Conservation (phyloP, 192 early-diverging fungal species). For the Piromyces sp. region DNA sequence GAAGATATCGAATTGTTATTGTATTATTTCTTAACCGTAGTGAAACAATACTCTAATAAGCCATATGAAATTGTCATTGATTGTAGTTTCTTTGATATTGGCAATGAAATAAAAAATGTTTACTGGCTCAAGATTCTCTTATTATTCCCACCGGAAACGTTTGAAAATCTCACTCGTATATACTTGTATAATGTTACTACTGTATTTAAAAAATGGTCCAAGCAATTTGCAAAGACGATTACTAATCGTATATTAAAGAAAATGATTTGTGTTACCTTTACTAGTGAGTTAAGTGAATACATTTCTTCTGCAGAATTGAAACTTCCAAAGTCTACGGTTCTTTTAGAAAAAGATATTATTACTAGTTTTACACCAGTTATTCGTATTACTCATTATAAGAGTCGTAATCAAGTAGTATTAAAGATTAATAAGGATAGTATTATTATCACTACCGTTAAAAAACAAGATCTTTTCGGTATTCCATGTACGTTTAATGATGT, state of each 20-base stretch:
- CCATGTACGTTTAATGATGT: constrained; percentile 67
- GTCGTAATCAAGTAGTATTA: constrained; percentile 55
- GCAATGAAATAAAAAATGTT: constrained; percentile 60
- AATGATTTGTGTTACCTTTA: constrained; percentile 46
- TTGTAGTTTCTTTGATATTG: constrained; percentile 53
- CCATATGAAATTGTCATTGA: constrained; percentile 70
- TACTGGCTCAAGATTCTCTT: constrained; percentile 56
- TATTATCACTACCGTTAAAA: constrained; percentile 51
- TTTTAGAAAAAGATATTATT: neutral
- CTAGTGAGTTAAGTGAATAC: constrained; percentile 55
- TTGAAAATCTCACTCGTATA: constrained; percentile 43
- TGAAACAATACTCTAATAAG: constrained; percentile 50
- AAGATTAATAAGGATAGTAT: constrained; percentile 68
- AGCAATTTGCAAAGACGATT: constrained; percentile 20
- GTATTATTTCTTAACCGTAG: constrained; percentile 40
- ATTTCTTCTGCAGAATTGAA: constrained; percentile 53
- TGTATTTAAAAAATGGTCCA: constrained; percentile 49
- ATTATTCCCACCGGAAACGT: constrained; percentile 45
- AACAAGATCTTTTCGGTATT: constrained; percentile 60
- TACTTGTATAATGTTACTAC: constrained; percentile 75
- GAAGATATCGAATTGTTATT: constrained; percentile 73
- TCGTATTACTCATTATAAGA: constrained; percentile 44
- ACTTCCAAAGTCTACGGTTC: constrained; percentile 37
- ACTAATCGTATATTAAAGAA: constrained; percentile 29
- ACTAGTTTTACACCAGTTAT: constrained; percentile 45